Percentiles rank a stretch among this genome's conserved stretches.
These are phyloP conservation scores for Pyrenophora teres DNA, from an alignment of 2,329 filamentous ascomycete species.

Conservation along the genomic window DNA sequence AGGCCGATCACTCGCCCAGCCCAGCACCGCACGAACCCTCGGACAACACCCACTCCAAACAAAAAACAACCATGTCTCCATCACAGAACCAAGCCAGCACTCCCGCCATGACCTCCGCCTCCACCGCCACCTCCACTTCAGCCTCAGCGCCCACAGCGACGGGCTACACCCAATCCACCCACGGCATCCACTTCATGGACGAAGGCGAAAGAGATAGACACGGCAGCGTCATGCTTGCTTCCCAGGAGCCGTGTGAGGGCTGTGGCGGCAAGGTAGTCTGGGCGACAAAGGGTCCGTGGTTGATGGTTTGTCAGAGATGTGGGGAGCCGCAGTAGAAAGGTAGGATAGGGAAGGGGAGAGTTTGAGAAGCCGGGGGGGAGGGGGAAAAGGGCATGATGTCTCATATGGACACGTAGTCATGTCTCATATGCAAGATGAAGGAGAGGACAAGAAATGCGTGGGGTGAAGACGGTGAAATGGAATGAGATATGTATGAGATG, in stretches of 20 bases:
- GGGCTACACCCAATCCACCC: neutral
- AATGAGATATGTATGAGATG: too few relatives aligned
- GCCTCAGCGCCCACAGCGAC: neutral
- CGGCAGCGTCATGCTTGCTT: constrained; percentile 1
- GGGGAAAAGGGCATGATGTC: too few relatives aligned
- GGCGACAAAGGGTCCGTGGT: neutral
- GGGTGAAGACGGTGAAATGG: too few relatives aligned
- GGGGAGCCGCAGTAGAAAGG: constrained; percentile 5
- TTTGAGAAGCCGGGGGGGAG: neutral
- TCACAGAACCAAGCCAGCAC: neutral
- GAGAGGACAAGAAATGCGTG: too few relatives aligned
- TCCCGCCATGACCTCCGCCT: neutral
- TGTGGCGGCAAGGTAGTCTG: constrained; percentile 6
- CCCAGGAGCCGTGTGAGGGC: constrained; percentile 1
- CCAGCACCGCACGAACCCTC: too few relatives aligned
- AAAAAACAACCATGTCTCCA: neutral
- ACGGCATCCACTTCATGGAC: neutral
- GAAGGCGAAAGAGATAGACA: constrained; percentile 8
- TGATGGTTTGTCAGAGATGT: constrained; percentile 9
- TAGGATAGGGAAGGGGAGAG: too few relatives aligned
- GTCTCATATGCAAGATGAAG: too few relatives aligned
- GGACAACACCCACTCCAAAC: too few relatives aligned
- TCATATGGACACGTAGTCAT: too few relatives aligned
- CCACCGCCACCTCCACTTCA: neutral
- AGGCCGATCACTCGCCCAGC: too few relatives aligned